Conservation (phyloP, 2,329 filamentous ascomycete species). For the Stemphylium beticola region DNA sequence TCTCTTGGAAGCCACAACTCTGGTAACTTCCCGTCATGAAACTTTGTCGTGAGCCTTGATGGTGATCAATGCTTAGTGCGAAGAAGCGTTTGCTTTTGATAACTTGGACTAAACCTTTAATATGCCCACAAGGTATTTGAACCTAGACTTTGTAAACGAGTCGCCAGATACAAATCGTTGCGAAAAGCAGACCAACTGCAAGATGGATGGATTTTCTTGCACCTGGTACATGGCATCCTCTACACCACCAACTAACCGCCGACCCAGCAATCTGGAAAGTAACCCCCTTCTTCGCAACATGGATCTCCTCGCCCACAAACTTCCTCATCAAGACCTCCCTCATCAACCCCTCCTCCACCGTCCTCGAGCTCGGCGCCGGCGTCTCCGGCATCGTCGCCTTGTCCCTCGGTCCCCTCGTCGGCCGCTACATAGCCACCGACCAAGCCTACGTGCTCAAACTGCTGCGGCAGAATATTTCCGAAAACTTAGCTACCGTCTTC, state of each 20-base stretch:
- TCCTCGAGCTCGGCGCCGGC: conserved; percentile 88
- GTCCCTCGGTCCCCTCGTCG: conserved; percentile 66
- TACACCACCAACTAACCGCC: not conserved
- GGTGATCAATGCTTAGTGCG: not conserved
- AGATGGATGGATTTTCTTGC: no score
- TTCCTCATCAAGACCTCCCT: conserved; percentile 64
- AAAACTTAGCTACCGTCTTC: conserved; percentile 56
- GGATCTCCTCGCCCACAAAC: conserved; percentile 71
- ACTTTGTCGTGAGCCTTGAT: not conserved
- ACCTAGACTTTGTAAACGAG: no score
- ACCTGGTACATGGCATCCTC: not conserved
- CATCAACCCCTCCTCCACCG: conserved; percentile 61
- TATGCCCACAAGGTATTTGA: no score
- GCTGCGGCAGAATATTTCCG: conserved; percentile 75
- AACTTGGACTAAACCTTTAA: no score
- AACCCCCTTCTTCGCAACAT: conserved; percentile 80
- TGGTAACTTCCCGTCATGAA: not conserved
- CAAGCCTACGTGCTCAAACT: conserved; percentile 82
- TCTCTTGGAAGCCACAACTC: conserved; percentile 15
- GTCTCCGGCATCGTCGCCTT: conserved; percentile 81
- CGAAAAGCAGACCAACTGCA: no score
- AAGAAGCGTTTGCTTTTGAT: not conserved
- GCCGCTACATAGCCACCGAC: conserved; percentile 80
- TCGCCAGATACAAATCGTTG: no score
- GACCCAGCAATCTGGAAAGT: conserved; percentile 84